Evolutionary conservation across 2,329 filamentous ascomycete species (phyloP).

Genomic region (Dactylellina sp.): DNA sequence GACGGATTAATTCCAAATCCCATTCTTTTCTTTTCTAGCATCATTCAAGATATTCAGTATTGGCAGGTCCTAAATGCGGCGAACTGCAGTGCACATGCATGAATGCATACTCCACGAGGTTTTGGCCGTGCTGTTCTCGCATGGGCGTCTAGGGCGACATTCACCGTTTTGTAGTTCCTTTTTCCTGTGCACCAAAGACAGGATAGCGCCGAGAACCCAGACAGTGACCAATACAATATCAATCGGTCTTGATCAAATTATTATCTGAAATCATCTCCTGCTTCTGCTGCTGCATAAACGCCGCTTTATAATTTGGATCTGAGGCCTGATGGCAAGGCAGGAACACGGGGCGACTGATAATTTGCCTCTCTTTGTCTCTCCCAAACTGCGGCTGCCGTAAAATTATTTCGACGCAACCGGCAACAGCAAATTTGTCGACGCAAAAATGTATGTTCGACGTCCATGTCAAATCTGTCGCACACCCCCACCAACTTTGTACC

Average conservation of each 20-base stretch:
- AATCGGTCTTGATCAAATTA: conserved; percentile 17
- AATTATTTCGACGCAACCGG: too few species aligned
- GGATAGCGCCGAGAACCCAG: neutral
- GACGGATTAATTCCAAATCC: neutral
- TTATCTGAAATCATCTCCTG: too few species aligned
- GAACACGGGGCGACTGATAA: neutral
- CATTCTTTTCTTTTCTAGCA: neutral
- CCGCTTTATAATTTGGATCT: conserved; percentile 4
- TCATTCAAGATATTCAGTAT: too few species aligned
- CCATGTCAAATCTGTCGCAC: neutral
- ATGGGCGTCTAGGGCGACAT: conserved; percentile 45
- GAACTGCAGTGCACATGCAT: conserved; percentile 21
- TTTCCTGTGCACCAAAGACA: too few species aligned
- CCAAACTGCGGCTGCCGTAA: neutral
- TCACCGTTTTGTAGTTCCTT: conserved; percentile 31
- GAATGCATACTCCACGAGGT: neutral
- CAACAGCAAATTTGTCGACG: too few species aligned
- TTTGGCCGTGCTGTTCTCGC: conserved; percentile 4
- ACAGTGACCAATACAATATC: conserved; percentile 8
- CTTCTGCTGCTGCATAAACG: conserved; percentile 18
- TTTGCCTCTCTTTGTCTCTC: too few species aligned
- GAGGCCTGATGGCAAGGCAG: neutral
- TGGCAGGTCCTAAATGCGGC: conserved; percentile 29
- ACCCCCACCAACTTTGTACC: neutral
- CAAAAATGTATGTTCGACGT: too few species aligned